Base-by-base conservation (phyloP, 75 land plant species). In the Adiantum capillusveneris region DNA sequence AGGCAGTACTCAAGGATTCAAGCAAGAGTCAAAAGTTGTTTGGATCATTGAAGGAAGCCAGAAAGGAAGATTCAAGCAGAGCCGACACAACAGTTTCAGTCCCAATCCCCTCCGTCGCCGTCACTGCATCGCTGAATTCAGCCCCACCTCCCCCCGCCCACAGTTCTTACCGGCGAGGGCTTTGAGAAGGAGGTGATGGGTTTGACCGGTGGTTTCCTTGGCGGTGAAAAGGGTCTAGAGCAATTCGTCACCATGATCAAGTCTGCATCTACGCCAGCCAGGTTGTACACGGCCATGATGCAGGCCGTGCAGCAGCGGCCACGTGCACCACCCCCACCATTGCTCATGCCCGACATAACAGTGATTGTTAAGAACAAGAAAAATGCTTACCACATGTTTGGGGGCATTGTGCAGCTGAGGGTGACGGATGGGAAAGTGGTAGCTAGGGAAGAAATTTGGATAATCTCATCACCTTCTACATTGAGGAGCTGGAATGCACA, bases 401-500 rank as follows among this genome's bases (percentile, higher is more conserved):
- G 80, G 29, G 97, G 97, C 24, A 91, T 84, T 31, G 82, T 91
- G 3, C 97, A 91, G 82, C 75, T n/a, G n/a, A 74, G 88, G 42
- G 84, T 91, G 1, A 84, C 97, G 1, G 97, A 91, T 65, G 97
- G 97, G 5, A 77, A 59, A 48, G 97, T 75, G 17, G 97, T 86
- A 0, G 92, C 87, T 42, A 91, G 68, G 97, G 97, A 20, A 93
- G 97, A 39, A 84, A 84, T 56, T 84, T 88, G 97, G 92, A 87
- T 53, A 77, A 79, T 48, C 67, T 91, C 19, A 54, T 84, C 21
- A 78, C 92, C 24, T 87, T 91, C 57, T 48, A 72, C 43, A 73
- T 91, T 22, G 70, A 68, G 6, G 97, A 91, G 65, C 71, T 91
- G 22, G 86, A 91, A 59, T 64, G 88, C 44, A 84, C 92, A 28